A percentile compares a stretch with the other conserved stretches of the same genome.
Evolutionary conservation across 1,284 basidiomycete species (phyloP).

Genomic region (Malassezia slooffiae): DNA sequence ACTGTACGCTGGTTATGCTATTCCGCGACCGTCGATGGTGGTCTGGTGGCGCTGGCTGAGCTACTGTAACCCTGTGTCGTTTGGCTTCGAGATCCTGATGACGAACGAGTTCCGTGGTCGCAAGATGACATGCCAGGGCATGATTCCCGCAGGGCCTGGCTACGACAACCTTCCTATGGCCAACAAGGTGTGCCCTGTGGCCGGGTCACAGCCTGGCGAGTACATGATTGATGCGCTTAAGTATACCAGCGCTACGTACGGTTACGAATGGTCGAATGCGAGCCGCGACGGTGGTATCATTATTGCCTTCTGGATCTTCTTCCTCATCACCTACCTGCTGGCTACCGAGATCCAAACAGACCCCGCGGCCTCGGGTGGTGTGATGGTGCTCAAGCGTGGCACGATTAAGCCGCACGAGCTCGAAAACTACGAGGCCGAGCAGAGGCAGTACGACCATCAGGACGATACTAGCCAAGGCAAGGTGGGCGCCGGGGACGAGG

Average conservation of each 20-base stretch:
- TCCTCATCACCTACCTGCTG: slow-evolving; percentile 20
- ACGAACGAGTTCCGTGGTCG: slow-evolving; percentile 34
- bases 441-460: background rate
- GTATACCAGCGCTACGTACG: slow-evolving; percentile 21
- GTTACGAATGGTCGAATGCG: slow-evolving; percentile 21
- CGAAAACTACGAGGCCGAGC: background rate
- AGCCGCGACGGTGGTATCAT: slow-evolving; percentile 33
- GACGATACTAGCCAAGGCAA: no score
- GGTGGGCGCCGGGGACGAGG: slow-evolving; percentile 6
- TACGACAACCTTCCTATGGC: slow-evolving; percentile 10
- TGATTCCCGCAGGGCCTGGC: slow-evolving; percentile 14
- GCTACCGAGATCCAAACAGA: slow-evolving; percentile 32
- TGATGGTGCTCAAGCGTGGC: slow-evolving; percentile 32
- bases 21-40: slow-evolving; percentile 50
- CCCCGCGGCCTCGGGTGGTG: slow-evolving; percentile 26
- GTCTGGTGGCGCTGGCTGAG: slow-evolving; percentile 37
- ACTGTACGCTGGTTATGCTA: slow-evolving; percentile 59
- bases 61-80: slow-evolving; percentile 36
- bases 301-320: slow-evolving; percentile 30
- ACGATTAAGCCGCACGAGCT: no score
- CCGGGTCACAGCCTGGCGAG: slow-evolving; percentile 24
- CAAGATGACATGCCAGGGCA: slow-evolving; percentile 19
- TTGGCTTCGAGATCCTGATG: slow-evolving; percentile 33
- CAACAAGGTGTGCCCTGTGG: slow-evolving; percentile 33
- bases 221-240: slow-evolving; percentile 16